Evolutionary conservation across 345 rosid species (phyloP).

Genomic region (Lumnitzera racemosa): DNA sequence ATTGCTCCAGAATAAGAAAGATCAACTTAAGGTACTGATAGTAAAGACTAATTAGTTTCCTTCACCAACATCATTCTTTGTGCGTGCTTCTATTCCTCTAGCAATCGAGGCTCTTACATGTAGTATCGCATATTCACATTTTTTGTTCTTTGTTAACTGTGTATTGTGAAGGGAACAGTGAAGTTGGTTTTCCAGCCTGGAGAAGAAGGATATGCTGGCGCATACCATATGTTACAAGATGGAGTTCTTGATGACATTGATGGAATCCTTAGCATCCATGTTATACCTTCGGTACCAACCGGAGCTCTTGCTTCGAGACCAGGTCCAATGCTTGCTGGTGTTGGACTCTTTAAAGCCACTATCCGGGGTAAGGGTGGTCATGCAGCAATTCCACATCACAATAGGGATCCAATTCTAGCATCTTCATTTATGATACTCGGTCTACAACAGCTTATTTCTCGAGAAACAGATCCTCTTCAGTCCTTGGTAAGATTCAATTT

Average conservation of each 20-base stretch:
- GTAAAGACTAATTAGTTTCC: too few species aligned
- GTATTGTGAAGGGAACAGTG: slow-evolving; percentile 49
- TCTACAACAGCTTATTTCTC: slow-evolving; percentile 66
- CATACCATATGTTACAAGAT: slow-evolving; percentile 59
- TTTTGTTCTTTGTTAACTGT: not conserved
- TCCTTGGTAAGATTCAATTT: slow-evolving; percentile 34
- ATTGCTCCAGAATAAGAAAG: slow-evolving; percentile 37
- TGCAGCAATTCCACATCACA: slow-evolving; percentile 43
- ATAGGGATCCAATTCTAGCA: slow-evolving; percentile 58
- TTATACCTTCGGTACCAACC: slow-evolving; percentile 37
- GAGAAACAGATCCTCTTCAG: slow-evolving; percentile 62
- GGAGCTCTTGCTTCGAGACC: slow-evolving; percentile 52
- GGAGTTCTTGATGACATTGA: slow-evolving; percentile 42
- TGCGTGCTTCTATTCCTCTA: too few species aligned
- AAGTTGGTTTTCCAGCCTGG: slow-evolving; percentile 82
- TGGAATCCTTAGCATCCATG: slow-evolving; percentile 52
- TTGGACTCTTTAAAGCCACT: slow-evolving; percentile 40
- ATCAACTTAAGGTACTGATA: slow-evolving; percentile 37
- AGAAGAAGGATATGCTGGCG: slow-evolving; percentile 66
- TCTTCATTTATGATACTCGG: slow-evolving; percentile 54
- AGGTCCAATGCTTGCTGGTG: slow-evolving; percentile 58
- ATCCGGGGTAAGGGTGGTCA: slow-evolving; percentile 60
- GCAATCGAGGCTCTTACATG: too few species aligned
- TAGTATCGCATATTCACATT: not conserved
- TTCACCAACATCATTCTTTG: too few species aligned